A percentile compares a stretch with the other conserved stretches of the same genome.
Evolutionary conservation across 1,284 basidiomycete genomes (phyloP).

Genomic region (Ceratobasidium sp.): DNA sequence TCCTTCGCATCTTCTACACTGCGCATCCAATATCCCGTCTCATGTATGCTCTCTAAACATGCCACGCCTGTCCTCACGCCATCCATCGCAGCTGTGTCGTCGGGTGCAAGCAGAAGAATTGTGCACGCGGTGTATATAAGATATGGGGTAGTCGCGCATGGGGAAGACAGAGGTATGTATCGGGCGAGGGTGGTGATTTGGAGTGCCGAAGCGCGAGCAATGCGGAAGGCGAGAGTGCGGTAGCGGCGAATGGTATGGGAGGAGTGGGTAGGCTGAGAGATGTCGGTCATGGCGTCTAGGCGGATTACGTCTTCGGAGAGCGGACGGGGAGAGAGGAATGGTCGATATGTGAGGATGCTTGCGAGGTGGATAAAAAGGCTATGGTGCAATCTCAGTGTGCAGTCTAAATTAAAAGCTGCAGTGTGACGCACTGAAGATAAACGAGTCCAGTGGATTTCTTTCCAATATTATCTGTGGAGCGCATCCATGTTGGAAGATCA

Average conservation of each 20-base stretch:
- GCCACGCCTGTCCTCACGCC: constrained; percentile 17
- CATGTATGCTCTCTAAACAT: constrained; percentile 25
- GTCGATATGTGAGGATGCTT: constrained; percentile 23
- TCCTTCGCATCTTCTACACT: constrained; percentile 28
- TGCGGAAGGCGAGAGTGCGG: constrained; percentile 38
- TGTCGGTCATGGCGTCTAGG: neutral
- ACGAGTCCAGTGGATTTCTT: constrained; percentile 34
- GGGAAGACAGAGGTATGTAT: constrained; percentile 37
- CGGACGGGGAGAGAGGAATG: constrained; percentile 26
- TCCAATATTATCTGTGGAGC: constrained; percentile 25
- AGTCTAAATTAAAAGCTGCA: neutral
- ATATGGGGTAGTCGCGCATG: constrained; percentile 33
- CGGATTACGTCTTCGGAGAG: constrained; percentile 15
- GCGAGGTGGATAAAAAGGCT: constrained; percentile 31
- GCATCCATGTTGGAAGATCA: constrained; percentile 33
- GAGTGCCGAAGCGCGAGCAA: constrained; percentile 36
- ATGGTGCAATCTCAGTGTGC: neutral
- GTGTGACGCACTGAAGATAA: constrained; percentile 22
- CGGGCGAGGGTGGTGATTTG: constrained; percentile 31
- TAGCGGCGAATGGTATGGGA: constrained; percentile 35
- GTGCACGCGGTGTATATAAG: constrained; percentile 36
- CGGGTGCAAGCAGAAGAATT: constrained; percentile 25
- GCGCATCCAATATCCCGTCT: constrained; percentile 36
- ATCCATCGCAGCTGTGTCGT: constrained; percentile 36
- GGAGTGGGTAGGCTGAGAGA: constrained; percentile 12